phyloP scores from a whole-genome alignment of 805 yeast genomes.

The Zygoascus biomembranicola region DNA sequence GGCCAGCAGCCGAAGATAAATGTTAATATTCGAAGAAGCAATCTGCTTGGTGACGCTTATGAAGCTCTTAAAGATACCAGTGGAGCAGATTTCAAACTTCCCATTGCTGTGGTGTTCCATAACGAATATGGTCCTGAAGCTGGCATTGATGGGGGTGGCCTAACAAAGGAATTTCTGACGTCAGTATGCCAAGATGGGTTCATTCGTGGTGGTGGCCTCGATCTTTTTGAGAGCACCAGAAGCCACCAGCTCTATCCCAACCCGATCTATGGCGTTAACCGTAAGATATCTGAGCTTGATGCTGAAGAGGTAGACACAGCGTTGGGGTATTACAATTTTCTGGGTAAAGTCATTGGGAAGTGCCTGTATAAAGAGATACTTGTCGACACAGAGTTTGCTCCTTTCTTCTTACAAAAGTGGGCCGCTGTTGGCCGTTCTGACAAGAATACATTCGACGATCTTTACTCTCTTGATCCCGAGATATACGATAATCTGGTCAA shows the following conservation, averaged over 20 bases:
- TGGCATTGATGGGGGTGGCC: slow-evolving; percentile 96
- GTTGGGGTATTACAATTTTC: slow-evolving; percentile 41
- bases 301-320: slow-evolving; percentile 8
- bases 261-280: slow-evolving; percentile 28
- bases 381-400: slow-evolving; percentile 77
- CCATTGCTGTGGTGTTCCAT: slow-evolving; percentile 55
- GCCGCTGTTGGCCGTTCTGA: slow-evolving; percentile 27
- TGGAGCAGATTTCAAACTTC: slow-evolving; percentile 42
- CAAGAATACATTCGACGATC: slow-evolving; percentile 65
- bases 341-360: slow-evolving; percentile 82
- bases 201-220: slow-evolving; percentile 25
- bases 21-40: slow-evolving; percentile 52
- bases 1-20: slow-evolving; percentile 30
- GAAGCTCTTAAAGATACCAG: slow-evolving; percentile 45
- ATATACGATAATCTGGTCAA: slow-evolving; percentile 58
- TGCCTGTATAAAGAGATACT: slow-evolving; percentile 78
- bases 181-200: slow-evolving; percentile 65
- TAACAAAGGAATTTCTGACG: slow-evolving; percentile 84
- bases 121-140: slow-evolving; percentile 75
- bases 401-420: slow-evolving; percentile 74
- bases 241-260: slow-evolving; percentile 69
- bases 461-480: slow-evolving; percentile 59
- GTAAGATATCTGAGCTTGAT: slow-evolving; percentile 3
- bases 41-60: slow-evolving; percentile 69
- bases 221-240: slow-evolving; percentile 36